Base-by-base conservation (phyloP, 768 basidiomycete genomes). In the Tricholoma furcatifolium region DNA sequence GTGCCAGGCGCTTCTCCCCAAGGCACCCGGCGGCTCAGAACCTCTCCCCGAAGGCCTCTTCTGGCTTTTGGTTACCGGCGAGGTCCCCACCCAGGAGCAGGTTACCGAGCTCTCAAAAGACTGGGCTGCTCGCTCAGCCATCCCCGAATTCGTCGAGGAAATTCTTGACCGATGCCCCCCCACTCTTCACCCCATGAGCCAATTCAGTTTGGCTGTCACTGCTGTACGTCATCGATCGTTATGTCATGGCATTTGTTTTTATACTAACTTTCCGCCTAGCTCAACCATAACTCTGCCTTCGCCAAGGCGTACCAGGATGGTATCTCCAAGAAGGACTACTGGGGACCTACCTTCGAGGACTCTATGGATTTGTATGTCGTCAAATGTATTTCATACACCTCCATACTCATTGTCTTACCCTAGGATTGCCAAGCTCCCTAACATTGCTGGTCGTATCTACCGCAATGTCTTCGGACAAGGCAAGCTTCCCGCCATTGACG, bases 141-240 rank as follows among this genome's bases (percentile, higher is more conserved):
- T 98, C 57, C 94, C 95, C 41, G 87, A 89, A 55, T 95, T 96
- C 62, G 89, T 98, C n/a, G 94, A 98, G 72, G 94, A 97, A 65
- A 82, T 97, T 62, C 82, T 98, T 47, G 96, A 98, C 76, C 74
- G 93, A 69, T 93, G 91, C 73, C 91, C 91, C 17, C 86, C 89
- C 46, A 95, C 93, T 14, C 82, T 98, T 41, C 96, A 98, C 71
- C 96, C 96, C 58, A 98, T 98, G 96, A 93, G 90, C 71, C 96
- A 98, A 74, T 97, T 98, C 76, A 89, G 88, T 68, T 76, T 97
- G 66, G 95, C 95, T 54, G 92, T 96, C 61, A 98, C 95, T 59
- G 94, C 96, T 27, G 88, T 90, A 67, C 40, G 82, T 72, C 18
- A 11, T 9, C 32, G 5, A 17, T 24, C 20, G 31, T 1, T n/a